Evolutionary conservation across 345 rosid genomes (phyloP).

Genomic region (Anacardium occidentale): DNA sequence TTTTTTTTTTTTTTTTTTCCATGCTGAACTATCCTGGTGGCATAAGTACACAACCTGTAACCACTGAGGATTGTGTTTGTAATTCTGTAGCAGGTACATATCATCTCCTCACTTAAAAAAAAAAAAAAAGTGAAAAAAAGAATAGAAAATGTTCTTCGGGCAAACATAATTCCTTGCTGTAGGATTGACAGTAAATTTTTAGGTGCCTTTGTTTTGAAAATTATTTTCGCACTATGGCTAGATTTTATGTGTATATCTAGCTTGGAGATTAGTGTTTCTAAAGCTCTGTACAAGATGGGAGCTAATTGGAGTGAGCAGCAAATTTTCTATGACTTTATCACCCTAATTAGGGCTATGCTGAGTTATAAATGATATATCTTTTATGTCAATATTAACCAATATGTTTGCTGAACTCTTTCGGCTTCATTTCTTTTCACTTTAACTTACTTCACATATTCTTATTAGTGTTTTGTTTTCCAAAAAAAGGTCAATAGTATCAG

Average conservation of each 20-base stretch:
- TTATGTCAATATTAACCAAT: neutral
- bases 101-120: conserved; percentile 3
- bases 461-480: neutral
- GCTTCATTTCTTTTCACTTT: neutral
- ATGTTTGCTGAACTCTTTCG: neutral
- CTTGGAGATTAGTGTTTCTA: conserved; percentile 2
- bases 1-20: conserved; percentile 15
- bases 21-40: neutral
- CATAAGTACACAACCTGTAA: neutral
- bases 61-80: neutral
- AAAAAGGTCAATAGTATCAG: neutral
- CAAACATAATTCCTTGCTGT: neutral
- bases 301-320: neutral
- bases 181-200: neutral
- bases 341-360: neutral
- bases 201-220: neutral
- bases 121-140: neutral
- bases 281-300: neutral
- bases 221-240: neutral
- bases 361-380: neutral
- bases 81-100: conserved; percentile 8
- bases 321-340: neutral
- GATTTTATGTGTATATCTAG: neutral
- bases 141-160: neutral
- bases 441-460: neutral